Evolutionary conservation across 2,329 filamentous ascomycete species (phyloP), one percentile per base, ranked within the genome.

Genomic region (Chaetomium sp.): DNA sequence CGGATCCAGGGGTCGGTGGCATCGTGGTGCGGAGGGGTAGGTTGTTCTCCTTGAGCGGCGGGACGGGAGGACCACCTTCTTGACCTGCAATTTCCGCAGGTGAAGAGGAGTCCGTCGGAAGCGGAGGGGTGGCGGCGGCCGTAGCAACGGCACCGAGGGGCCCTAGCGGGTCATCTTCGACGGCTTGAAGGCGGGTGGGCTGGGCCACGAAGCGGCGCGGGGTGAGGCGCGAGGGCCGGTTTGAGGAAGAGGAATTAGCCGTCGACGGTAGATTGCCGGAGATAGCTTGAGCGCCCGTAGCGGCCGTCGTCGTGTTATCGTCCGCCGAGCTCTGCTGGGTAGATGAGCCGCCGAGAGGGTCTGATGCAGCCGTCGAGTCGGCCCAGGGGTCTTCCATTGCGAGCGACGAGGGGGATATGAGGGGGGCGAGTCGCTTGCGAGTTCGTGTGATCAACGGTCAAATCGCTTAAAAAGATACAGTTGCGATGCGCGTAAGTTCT

Each of bases 131-230:
- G n/a, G 9, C 9, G 5, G 44, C 44, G 43, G 54, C 47, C 67
- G 73, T 73, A 56, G 79, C 81, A 34, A 86, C 71, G 53, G 85
- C 86, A 56, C 89, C 89, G 51, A 95, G 76, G 27, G 89, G 89
- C 1, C 89, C 89, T 46, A 91, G 80, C 54, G 87, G 86, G 61
- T 85, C 81, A 68, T 91, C 87, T 44, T 86, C 82, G 62, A 89
- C 86, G 59, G 86, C 86, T 72, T 92, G 85, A 58, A 92, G 85
- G 53, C 84, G 86, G 47, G 88, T 91, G 35, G 87, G 82, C 68
- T 91, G 87, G 57, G 86, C 85, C 63, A 86, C 85, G 66, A 90
- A 76, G 59, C 84, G 81, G 61, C 84, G 82, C 40, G 78, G 77
- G 3, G 68, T 71, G n/a, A 72, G 68, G 59, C 77, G 75, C 33